Base-by-base conservation (phyloP, 352 stramenopile species). In the Globisporangium spinosum region DNA sequence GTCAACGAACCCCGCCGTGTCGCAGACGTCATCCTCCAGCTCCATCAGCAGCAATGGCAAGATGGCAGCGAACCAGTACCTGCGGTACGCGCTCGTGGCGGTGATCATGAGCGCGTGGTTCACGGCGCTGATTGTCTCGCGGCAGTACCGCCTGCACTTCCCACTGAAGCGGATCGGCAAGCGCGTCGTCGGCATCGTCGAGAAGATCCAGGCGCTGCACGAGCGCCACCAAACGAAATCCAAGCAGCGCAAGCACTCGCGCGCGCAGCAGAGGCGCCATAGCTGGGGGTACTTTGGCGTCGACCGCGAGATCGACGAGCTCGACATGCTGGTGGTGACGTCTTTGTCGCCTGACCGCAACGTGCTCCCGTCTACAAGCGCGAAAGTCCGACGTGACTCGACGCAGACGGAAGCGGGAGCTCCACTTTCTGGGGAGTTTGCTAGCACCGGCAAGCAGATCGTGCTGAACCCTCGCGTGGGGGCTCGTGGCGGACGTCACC, bases 321-420 rank as follows among this genome's bases (percentile, higher is more conserved):
- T 83, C 34, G 85, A 94, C 58, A 57, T 89, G 61, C 71, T 94
- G 5, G 80, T 94, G 40, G 80, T 94, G 27, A 89, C 81, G 45
- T 90, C 83, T 58, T 75, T 94, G 25, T 87, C 83, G 25, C 68
- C 78, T 15, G 79, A 87, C 58, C 75, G 77, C n/a, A 79, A 77
- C 47, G 62, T 73, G 59, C 63, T 75, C 6, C 63, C 35, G 27
- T 23, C 12, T n/a, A 15, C 56, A 7, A 60, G 27, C 7, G 10
- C n/a, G 10, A 53, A 43, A 38, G 27, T 17, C 25, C 66, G 66
- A 9, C 59, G 66, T n/a, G 49, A 49, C 32, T 68, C 60, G 25
- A 64, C 58, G 1, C 49, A 59, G 58, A 61, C 65, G 32, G 57
- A 70, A 20, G 10, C 58, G 1, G 58, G 34, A 17, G 12, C 15